Conservation (phyloP, 306 rosid species). For the Lagenaria siceraria region DNA sequence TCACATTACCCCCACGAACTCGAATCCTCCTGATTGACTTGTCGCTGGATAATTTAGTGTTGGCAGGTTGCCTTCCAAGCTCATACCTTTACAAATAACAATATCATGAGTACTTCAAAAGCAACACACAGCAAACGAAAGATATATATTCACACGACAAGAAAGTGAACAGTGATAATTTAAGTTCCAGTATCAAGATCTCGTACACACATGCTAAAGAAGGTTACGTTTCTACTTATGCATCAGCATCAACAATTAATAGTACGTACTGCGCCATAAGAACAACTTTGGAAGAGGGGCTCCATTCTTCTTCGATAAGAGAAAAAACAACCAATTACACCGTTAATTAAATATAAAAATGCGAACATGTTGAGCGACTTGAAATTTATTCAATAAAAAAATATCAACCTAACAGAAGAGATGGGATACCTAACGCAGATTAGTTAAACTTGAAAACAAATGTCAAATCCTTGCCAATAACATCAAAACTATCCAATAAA, state of each 20-base stretch:
- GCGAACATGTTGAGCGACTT: not conserved
- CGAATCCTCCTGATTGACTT: not conserved
- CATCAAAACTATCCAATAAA: not conserved
- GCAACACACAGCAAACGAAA: not conserved
- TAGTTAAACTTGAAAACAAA: not conserved
- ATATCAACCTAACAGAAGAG: not conserved
- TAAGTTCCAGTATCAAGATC: not conserved
- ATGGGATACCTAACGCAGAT: not conserved
- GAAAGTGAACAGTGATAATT: not conserved
- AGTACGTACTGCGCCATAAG: too few relatives aligned
- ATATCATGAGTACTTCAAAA: not conserved
- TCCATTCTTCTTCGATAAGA: not conserved
- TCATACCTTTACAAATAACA: not conserved
- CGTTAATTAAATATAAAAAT: not conserved
- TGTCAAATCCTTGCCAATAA: too few relatives aligned
- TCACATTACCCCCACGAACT: slow-evolving; percentile 4
- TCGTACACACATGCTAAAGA: not conserved
- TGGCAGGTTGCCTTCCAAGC: slow-evolving; percentile 6
- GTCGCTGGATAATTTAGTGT: not conserved
- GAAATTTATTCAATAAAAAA: not conserved
- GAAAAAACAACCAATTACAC: not conserved
- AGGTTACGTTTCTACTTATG: not conserved
- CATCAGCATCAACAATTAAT: not conserved
- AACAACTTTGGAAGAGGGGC: not conserved
- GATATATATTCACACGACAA: not conserved